Evolutionary conservation across 495 filamentous ascomycete genomes (phyloP).

Genomic region (Diplogelasinospora grovesii): DNA sequence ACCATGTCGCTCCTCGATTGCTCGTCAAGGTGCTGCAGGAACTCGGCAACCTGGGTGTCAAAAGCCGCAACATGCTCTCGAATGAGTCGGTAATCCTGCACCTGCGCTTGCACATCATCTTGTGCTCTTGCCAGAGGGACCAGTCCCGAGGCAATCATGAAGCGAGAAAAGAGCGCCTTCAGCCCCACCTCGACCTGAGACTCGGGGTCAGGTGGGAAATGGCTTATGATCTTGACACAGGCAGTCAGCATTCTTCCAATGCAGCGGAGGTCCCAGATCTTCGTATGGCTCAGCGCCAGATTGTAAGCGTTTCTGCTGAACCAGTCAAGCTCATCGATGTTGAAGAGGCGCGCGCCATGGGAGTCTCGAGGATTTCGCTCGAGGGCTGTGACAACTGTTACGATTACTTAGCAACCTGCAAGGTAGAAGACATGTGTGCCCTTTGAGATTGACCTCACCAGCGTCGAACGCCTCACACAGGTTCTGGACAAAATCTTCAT

Average conservation of each 20-base stretch:
- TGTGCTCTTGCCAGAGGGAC: conserved; percentile 58
- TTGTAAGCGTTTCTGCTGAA: conserved; percentile 76
- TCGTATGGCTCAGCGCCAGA: conserved; percentile 54
- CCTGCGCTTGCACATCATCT: conserved; percentile 51
- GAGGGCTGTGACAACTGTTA: conserved; percentile 37
- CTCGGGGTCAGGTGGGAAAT: conserved; percentile 46
- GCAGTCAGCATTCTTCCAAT: conserved; percentile 51
- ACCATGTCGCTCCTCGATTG: conserved; percentile 44
- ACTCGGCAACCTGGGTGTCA: conserved; percentile 32
- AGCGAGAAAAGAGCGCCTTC: conserved; percentile 60
- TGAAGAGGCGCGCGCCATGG: too few relatives aligned
- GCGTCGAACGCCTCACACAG: conserved; percentile 58
- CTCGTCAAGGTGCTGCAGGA: conserved; percentile 35
- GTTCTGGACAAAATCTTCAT: conserved; percentile 34
- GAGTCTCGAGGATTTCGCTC: conserved; percentile 32
- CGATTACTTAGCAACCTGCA: conserved; percentile 18
- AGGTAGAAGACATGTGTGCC: neutral
- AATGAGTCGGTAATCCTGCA: conserved; percentile 53
- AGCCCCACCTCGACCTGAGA: conserved; percentile 44
- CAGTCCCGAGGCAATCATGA: conserved; percentile 55
- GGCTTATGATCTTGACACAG: conserved; percentile 56
- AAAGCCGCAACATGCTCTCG: conserved; percentile 53
- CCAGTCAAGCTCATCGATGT: conserved; percentile 65
- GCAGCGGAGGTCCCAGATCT: conserved; percentile 44
- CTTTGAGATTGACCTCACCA: conserved; percentile 36